These are phyloP conservation scores for Kluyveromyces marxianus DNA, from an alignment of 1,139 yeast species.

Conservation along the genomic window DNA sequence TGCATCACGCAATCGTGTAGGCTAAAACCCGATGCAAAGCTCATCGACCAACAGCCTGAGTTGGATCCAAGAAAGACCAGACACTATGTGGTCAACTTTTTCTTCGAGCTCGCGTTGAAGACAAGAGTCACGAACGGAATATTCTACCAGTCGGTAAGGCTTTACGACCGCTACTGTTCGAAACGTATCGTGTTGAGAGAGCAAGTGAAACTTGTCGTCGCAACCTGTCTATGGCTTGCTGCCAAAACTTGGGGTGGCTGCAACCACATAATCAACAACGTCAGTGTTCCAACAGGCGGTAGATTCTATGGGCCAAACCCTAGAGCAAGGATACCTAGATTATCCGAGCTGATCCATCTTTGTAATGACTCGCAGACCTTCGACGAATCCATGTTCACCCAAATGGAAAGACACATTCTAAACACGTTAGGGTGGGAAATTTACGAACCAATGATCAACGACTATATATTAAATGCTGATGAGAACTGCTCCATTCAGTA, in stretches of 20 bases:
- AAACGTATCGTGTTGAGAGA: constrained; percentile 54
- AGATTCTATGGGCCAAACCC: constrained; percentile 59
- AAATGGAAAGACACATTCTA: constrained; percentile 48
- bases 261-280: constrained; percentile 53
- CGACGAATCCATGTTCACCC: constrained; percentile 53
- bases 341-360: constrained; percentile 50
- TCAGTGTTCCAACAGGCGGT: constrained; percentile 45
- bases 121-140: constrained; percentile 56
- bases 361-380: constrained; percentile 53
- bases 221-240: constrained; percentile 62
- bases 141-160: constrained; percentile 48
- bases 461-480: constrained; percentile 38
- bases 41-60: constrained; percentile 60
- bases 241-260: constrained; percentile 63
- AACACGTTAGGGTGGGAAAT: constrained; percentile 57
- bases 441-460: constrained; percentile 51
- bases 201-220: constrained; percentile 55
- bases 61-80: constrained; percentile 43
- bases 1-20: constrained; percentile 34
- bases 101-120: constrained; percentile 50
- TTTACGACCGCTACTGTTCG: constrained; percentile 61
- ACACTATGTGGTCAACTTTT: constrained; percentile 47
- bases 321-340: constrained; percentile 56
- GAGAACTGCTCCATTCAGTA: constrained; percentile 36
- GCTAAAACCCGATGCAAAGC: constrained; percentile 44